These are phyloP conservation scores for Sarocladium strictum DNA, from an alignment of 2,329 filamentous ascomycete species.

Conservation along the genomic window DNA sequence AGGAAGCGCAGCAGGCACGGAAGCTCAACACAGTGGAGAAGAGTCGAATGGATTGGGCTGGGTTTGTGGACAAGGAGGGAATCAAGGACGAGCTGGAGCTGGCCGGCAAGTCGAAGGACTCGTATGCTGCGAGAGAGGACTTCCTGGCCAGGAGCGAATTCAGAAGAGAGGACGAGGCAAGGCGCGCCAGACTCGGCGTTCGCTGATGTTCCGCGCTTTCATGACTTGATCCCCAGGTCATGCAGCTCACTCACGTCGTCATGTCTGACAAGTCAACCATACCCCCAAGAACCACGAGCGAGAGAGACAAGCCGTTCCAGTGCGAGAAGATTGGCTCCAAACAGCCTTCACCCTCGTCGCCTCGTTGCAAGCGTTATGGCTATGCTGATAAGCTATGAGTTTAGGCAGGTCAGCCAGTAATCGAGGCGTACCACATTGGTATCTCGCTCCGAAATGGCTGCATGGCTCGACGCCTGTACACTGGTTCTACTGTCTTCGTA, in stretches of 20 bases:
- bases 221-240: not conserved
- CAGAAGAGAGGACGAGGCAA: constrained; percentile 54
- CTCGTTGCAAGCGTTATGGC: no score
- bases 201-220: constrained; percentile 10
- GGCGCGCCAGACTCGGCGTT: constrained; percentile 43
- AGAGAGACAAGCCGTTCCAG: no score
- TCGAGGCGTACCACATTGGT: no score
- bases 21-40: constrained; percentile 68
- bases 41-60: constrained; percentile 68
- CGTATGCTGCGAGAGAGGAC: constrained; percentile 55
- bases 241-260: not conserved
- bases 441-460: no score
- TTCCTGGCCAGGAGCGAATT: constrained; percentile 61
- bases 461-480: no score
- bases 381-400: no score
- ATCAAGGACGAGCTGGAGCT: constrained; percentile 63
- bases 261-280: not conserved
- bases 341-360: no score
- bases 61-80: constrained; percentile 65
- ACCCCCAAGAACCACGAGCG: no score
- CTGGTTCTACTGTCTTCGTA: no score
- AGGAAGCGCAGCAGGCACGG: constrained; percentile 47
- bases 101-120: constrained; percentile 59
- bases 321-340: no score
- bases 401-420: no score